Evolutionary conservation across 352 stramenopile genomes (phyloP).

Genomic region (Globisporangium nunn): DNA sequence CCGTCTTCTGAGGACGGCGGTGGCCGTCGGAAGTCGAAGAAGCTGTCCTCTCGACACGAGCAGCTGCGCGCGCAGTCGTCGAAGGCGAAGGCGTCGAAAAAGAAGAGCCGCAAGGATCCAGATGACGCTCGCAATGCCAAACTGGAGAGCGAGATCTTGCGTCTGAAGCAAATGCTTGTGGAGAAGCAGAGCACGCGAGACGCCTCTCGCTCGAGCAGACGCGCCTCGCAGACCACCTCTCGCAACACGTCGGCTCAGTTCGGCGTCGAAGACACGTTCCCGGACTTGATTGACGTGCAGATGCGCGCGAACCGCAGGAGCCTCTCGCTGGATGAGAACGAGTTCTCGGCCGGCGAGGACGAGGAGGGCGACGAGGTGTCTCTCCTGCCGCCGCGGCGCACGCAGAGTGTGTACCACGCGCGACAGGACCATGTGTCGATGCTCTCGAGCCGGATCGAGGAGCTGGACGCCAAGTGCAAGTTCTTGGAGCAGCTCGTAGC

Average conservation of each 20-base stretch:
- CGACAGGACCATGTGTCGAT: constrained; percentile 57
- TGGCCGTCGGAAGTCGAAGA: constrained; percentile 3
- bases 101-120: constrained; percentile 13
- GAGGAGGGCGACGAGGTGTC: constrained; percentile 38
- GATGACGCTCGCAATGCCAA: constrained; percentile 36
- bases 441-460: constrained; percentile 63
- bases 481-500: constrained; percentile 70
- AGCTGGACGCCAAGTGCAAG: constrained; percentile 75
- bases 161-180: constrained; percentile 66
- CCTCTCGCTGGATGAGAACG: constrained; percentile 37
- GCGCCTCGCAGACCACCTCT: background rate
- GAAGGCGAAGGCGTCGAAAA: constrained; percentile 1
- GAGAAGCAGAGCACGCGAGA: constrained; percentile 30
- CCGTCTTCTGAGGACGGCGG: constrained; percentile 2
- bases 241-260: constrained; percentile 6
- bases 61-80: constrained; percentile 3
- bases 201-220: constrained; percentile 2
- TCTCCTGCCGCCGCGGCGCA: constrained; percentile 38
- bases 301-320: constrained; percentile 22
- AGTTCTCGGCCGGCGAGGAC: constrained; percentile 33
- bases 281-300: constrained; percentile 2
- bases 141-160: constrained; percentile 65
- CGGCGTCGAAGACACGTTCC: constrained; percentile 4
- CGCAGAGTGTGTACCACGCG: constrained; percentile 42
- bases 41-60: constrained; percentile 6